phyloP scores from a whole-genome alignment of 2,329 filamentous ascomycete species.

The Sarocladium brachiariae region DNA sequence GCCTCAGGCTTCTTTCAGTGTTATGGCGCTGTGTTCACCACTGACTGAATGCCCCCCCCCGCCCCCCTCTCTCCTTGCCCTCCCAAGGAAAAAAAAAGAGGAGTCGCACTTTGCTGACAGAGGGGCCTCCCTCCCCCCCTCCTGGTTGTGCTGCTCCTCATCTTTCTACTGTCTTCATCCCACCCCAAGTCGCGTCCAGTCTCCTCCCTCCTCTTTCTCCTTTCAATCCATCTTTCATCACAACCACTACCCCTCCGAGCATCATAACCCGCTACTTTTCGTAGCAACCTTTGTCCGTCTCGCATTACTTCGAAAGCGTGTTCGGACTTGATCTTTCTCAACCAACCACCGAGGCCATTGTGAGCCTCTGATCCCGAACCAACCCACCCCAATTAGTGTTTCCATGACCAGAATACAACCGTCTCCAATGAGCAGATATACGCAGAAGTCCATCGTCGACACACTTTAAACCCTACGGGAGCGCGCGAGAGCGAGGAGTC shows the following conservation, averaged over 20 bases:
- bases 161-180: constrained; percentile 12
- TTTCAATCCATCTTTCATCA: constrained; percentile 9
- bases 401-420: constrained; percentile 35
- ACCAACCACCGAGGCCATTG: constrained; percentile 18
- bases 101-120: neutral
- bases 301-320: constrained; percentile 1
- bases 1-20: neutral
- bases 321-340: neutral
- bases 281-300: neutral
- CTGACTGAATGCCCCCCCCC: neutral
- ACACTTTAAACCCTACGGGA: constrained; percentile 68
- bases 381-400: constrained; percentile 27
- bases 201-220: constrained; percentile 11
- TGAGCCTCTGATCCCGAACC: constrained; percentile 21
- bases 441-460: constrained; percentile 47
- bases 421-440: constrained; percentile 46
- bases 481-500: constrained; percentile 52
- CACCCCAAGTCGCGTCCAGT: constrained; percentile 13
- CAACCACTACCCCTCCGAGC: constrained; percentile 8
- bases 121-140: constrained; percentile 10
- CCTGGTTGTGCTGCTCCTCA: constrained; percentile 12
- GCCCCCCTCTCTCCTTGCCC: constrained; percentile 11
- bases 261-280: neutral
- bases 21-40: neutral
- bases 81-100: constrained; percentile 5